These are phyloP conservation scores for Copromyces sp. DNA, from an alignment of 495 filamentous ascomycete genomes.

Conservation along the genomic window DNA sequence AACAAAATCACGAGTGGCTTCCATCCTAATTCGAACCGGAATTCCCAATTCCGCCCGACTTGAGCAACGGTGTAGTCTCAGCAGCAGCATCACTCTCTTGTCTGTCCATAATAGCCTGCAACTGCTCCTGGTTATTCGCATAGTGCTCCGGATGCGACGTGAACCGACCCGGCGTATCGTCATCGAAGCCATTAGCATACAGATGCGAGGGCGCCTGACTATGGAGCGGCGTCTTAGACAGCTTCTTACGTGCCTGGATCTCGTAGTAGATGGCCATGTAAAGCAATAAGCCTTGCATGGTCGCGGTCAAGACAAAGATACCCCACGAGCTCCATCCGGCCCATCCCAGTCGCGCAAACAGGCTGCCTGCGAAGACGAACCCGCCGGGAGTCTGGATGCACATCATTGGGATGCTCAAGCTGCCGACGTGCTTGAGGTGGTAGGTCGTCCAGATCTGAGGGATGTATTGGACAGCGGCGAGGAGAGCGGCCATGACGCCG, in stretches of 20 bases:
- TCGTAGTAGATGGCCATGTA: conserved; percentile 75
- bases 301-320: conserved; percentile 74
- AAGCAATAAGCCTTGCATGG: conserved; percentile 75
- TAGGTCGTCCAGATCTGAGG: conserved; percentile 92
- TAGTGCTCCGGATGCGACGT: conserved; percentile 30
- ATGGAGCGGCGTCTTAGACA: conserved; percentile 7
- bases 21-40: conserved; percentile 16
- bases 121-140: conserved; percentile 29
- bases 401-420: conserved; percentile 96
- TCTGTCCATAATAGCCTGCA: conserved; percentile 29
- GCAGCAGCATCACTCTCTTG: conserved; percentile 31
- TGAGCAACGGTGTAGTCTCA: conserved; percentile 34
- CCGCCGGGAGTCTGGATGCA: conserved; percentile 91
- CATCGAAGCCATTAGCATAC: conserved; percentile 23
- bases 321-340: conserved; percentile 95
- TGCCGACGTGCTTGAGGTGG: conserved; percentile 69
- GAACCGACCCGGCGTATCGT: conserved; percentile 26
- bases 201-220: conserved; percentile 11
- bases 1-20: not conserved
- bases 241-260: conserved; percentile 15
- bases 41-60: conserved; percentile 26
- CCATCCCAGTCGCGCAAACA: conserved; percentile 67
- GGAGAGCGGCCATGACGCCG: conserved; percentile 63
- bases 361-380: conserved; percentile 76
- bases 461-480: conserved; percentile 83